Percentiles rank a stretch among this genome's conserved stretches.
Evolutionary conservation across 225 moss, liverwort and hornwort species (phyloP).

Genomic region (Sphagnum tenellum): DNA sequence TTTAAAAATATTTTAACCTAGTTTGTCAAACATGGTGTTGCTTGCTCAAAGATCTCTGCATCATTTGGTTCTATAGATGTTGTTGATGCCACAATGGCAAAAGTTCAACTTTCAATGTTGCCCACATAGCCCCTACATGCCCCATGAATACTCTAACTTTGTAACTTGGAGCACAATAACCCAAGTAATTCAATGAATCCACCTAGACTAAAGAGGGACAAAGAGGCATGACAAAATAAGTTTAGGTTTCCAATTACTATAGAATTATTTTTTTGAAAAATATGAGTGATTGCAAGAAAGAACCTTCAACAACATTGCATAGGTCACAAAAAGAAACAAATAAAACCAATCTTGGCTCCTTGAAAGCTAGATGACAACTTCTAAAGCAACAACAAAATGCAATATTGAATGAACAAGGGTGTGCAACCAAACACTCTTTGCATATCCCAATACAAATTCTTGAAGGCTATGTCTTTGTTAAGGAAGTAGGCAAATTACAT

Average conservation of each 20-base stretch:
- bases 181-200: constrained; percentile 67
- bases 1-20: constrained; percentile 42
- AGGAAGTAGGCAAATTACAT: too few species aligned
- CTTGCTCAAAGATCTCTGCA: constrained; percentile 37
- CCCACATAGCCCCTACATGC: constrained; percentile 44
- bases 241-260: neutral
- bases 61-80: constrained; percentile 29
- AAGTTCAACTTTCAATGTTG: constrained; percentile 56
- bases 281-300: neutral
- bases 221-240: neutral
- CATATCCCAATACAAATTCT: too few species aligned
- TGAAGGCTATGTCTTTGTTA: too few species aligned
- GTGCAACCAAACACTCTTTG: constrained; percentile 63
- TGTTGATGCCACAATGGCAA: constrained; percentile 29
- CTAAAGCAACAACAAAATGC: constrained; percentile 58
- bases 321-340: neutral
- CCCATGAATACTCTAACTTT: constrained; percentile 24
- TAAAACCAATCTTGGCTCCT: constrained; percentile 58
- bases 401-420: constrained; percentile 52
- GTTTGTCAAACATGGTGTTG: constrained; percentile 45
- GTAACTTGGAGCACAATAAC: constrained; percentile 46
- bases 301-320: neutral
- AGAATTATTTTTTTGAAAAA: neutral
- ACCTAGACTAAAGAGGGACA: constrained; percentile 37
- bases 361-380: constrained; percentile 73